These are phyloP conservation scores for Penicillium italicum DNA, from an alignment of 2,329 filamentous ascomycete species.

Conservation along the genomic window DNA sequence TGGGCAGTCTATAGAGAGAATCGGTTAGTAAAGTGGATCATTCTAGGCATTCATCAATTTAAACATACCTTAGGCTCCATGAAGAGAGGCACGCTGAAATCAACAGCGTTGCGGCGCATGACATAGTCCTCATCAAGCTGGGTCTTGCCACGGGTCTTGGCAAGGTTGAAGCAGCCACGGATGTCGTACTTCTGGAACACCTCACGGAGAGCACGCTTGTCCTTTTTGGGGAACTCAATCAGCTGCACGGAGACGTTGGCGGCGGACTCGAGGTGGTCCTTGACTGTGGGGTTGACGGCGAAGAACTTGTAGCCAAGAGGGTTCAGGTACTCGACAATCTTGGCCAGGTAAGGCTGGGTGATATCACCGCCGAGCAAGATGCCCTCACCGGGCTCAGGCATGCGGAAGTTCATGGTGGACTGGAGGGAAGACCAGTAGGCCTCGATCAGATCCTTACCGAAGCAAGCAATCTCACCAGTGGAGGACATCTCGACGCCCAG, in stretches of 20 bases:
- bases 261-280: constrained; percentile 72
- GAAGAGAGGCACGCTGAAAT: constrained; percentile 95
- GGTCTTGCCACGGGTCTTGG: constrained; percentile 76
- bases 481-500: constrained; percentile 96
- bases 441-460: constrained; percentile 91
- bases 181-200: constrained; percentile 98
- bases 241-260: constrained; percentile 72
- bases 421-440: constrained; percentile 97
- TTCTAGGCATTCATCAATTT: too few species aligned
- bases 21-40: constrained; percentile 27
- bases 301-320: constrained; percentile 94
- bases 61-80: constrained; percentile 90
- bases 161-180: constrained; percentile 91
- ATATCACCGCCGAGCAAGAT: constrained; percentile 88
- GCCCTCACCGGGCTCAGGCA: constrained; percentile 91
- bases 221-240: constrained; percentile 93
- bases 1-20: constrained; percentile 69
- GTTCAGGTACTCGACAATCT: constrained; percentile 79
- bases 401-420: constrained; percentile 98
- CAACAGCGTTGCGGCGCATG: constrained; percentile 95
- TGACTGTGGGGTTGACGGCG: constrained; percentile 76
- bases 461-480: constrained; percentile 98
- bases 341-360: constrained; percentile 65
- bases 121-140: constrained; percentile 92
- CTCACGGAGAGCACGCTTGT: constrained; percentile 90